Conservation (phyloP, 179 eudicot species). For the Heliamphora pulchella region DNA sequence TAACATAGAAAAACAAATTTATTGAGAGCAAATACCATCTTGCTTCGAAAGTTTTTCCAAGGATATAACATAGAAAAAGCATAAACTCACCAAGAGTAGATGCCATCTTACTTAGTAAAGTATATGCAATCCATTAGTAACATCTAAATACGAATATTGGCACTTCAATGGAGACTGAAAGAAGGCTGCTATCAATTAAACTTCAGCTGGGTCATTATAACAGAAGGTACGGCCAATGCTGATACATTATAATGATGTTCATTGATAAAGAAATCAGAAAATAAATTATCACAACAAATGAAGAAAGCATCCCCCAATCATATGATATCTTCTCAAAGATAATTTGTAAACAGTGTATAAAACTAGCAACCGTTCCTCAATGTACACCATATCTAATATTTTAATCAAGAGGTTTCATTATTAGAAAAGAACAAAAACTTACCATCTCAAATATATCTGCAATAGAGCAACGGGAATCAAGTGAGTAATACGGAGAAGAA, state of each 20-base stretch:
- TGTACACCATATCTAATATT: not conserved
- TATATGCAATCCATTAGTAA: not conserved
- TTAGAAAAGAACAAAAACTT: conserved; percentile 14
- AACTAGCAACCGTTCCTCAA: not conserved
- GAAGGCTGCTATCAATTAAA: not conserved
- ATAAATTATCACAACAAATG: conserved; percentile 5
- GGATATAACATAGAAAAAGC: not conserved
- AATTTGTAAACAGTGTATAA: not conserved
- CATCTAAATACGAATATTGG: not conserved
- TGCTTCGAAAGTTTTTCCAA: not conserved
- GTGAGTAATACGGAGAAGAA: conserved; percentile 37
- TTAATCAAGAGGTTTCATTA: conserved; percentile 8
- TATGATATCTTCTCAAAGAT: not conserved
- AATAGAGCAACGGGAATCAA: conserved; percentile 46
- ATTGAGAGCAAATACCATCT: not conserved
- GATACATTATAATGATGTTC: not conserved
- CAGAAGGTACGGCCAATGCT: not conserved
- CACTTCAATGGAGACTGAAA: not conserved
- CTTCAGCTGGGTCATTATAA: not conserved
- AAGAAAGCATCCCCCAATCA: not conserved
- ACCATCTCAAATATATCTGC: conserved; percentile 47
- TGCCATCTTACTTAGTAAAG: not conserved
- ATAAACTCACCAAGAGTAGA: not conserved
- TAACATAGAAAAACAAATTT: not conserved
- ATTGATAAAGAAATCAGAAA: not conserved